These are phyloP conservation scores for Limonomyces culmigenus DNA, from an alignment of 1,284 basidiomycete genomes.

Conservation along the genomic window DNA sequence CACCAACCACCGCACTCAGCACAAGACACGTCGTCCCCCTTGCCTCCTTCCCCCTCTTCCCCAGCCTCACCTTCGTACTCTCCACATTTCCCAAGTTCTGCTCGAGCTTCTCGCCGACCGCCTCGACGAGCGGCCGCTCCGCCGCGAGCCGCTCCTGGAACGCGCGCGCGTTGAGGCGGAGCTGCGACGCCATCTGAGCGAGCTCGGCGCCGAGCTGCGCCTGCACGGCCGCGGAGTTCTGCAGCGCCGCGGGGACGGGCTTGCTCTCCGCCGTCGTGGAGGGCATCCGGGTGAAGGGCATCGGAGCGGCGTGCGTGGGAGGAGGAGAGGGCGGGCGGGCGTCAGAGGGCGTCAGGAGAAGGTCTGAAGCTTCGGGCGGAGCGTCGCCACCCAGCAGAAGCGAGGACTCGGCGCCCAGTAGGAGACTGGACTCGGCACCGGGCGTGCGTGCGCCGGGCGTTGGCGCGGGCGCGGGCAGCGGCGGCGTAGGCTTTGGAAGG, in stretches of 20 bases:
- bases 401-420: no score
- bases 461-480: no score
- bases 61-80: conserved; percentile 41
- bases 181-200: conserved; percentile 60
- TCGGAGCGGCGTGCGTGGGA: not conserved
- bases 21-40: conserved; percentile 57
- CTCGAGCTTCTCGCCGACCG: conserved; percentile 49
- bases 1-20: conserved; percentile 39
- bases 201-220: conserved; percentile 60
- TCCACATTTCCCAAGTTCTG: conserved; percentile 54
- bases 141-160: conserved; percentile 48
- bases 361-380: no score
- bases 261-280: no score
- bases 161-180: conserved; percentile 55
- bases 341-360: no score
- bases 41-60: conserved; percentile 50
- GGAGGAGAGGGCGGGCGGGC: not conserved
- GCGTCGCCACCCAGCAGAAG: no score
- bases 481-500: no score
- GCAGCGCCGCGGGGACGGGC: conserved; percentile 27
- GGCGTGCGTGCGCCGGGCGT: no score
- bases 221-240: conserved; percentile 44
- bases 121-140: conserved; percentile 45
- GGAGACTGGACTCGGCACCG: no score
- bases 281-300: no score